Evolutionary conservation across 148 eudicot genomes (phyloP), one percentile per base, ranked within the genome.

Genomic region (Vaccinium vitisidaea): DNA sequence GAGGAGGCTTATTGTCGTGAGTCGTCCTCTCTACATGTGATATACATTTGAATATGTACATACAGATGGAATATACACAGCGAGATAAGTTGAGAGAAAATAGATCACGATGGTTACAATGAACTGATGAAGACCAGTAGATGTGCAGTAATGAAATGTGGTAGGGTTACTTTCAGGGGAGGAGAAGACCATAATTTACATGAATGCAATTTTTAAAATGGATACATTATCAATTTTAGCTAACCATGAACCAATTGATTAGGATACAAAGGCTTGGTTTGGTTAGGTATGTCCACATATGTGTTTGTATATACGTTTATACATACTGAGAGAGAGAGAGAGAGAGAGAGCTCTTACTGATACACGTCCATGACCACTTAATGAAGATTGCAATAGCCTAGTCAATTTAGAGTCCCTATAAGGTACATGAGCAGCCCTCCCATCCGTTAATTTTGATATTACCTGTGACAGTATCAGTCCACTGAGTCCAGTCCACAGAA

Each of bases 311-410:
- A 15, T 0, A 53, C 9, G 8, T 25, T 1, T 13, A 56, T 9
- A n/a, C 11, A 65, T 9, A 81, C 5, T 21, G 8, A 63, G 6
- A 63, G 8, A 63, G 6, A 58, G 6, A 81, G 32, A 84, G 75
- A 70, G 67, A 53, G 36, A 69, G 19, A n/a, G 46, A 23, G 81
- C 74, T 84, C 98, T 91, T 91, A 97, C 99, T 77, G 99, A 97
- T 82, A 97, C 98, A 85, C 99, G 97, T 12, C 98, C 99, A 85
- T 94, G 99, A 83, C 99, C 99, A 88, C 99, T 94, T 84, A 97
- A 88, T 81, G 99, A 97, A 83, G 98, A 93, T 82, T 97, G 99
- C 88, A 97, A 98, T 87, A 97, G 93, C 91, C 99, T 92, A 55
- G 99, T 97, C 90, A 97, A 87, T 89, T 97, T 97, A 82, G 99